Base-by-base conservation (phyloP, 2,329 filamentous ascomycete genomes). In the Thelonectria blattea region DNA sequence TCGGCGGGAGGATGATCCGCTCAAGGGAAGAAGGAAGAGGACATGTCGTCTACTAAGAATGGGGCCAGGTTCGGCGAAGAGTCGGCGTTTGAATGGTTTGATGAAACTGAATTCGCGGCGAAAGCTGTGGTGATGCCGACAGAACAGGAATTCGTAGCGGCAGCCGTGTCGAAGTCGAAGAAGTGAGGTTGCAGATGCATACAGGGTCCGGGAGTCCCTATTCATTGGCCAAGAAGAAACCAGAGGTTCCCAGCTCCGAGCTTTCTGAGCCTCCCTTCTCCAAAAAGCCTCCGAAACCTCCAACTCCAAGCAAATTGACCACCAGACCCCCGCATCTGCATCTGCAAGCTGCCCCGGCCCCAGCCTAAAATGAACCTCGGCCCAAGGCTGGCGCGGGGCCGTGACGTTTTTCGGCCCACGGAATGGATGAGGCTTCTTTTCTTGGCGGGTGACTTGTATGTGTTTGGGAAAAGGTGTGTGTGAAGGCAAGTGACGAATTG, bases 321-420 rank as follows among this genome's bases (percentile, higher is more conserved):
- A n/a, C n/a, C n/a, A n/a, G n/a, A n/a, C n/a, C 27, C 27, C 27
- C 27, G 34, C 34, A 37, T n/a, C 39, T n/a, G 39, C 39, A 42
- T 20, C 39, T 46, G 15, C 30, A 53, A 53, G 2, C 18, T 17
- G 39, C 22, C 27, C 14, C 15, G 50, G 27, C 43, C 14, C 55
- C 54, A 52, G 30, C 27, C 52, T 52, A 58, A 37, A 48, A 48
- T 41, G 61, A 62, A 70, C 68, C 68, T 70, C 68, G 68, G 68
- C 65, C 68, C 68, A 70, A 67, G 68, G 68, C 61, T 68, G 63
- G 56, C 53, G 62, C 58, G 64, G 67, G 65, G 67, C 54, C 58
- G 62, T 70, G 68, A 69, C 63, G 61, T 68, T 62, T 34, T 55
- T 59, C 49, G 42, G 52, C 37, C 37, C 24, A 45, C 30, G 32